Conservation (phyloP, 2,329 filamentous ascomycete species). For the Capronia coronata region DNA sequence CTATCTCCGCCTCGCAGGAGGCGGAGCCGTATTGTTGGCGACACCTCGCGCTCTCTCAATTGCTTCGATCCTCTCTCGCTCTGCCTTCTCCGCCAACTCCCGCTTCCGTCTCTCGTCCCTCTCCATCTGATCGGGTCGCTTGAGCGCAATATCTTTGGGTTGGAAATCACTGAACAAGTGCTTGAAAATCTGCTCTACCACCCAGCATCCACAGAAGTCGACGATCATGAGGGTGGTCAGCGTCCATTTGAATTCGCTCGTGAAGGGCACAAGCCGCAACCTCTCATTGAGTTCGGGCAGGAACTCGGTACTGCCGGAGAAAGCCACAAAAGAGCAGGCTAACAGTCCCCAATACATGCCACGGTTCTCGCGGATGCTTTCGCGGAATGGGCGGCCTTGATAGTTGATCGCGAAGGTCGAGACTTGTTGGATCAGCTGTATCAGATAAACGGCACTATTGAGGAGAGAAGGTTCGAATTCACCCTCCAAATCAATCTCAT, state of each 20-base stretch:
- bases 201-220: constrained; percentile 79
- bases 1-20: not conserved
- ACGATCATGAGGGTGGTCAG: constrained; percentile 79
- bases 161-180: constrained; percentile 79
- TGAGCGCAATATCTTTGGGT: constrained; percentile 84
- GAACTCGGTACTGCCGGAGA: constrained; percentile 90
- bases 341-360: constrained; percentile 98
- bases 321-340: constrained; percentile 81
- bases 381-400: constrained; percentile 94
- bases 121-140: constrained; percentile 78
- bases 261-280: constrained; percentile 88
- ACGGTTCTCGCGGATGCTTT: constrained; percentile 88
- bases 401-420: constrained; percentile 99
- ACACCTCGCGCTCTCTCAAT: constrained; percentile 28
- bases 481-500: constrained; percentile 79
- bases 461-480: constrained; percentile 90
- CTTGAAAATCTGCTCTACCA: constrained; percentile 84
- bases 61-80: constrained; percentile 27
- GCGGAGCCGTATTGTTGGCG: constrained; percentile 17
- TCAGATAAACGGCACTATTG: constrained; percentile 92
- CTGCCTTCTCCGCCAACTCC: constrained; percentile 44
- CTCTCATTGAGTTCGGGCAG: constrained; percentile 91
- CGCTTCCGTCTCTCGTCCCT: constrained; percentile 65
- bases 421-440: constrained; percentile 97
- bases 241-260: constrained; percentile 76